These are phyloP conservation scores for Heliocybe sulcata DNA, from an alignment of 1,284 basidiomycete genomes.

Conservation along the genomic window DNA sequence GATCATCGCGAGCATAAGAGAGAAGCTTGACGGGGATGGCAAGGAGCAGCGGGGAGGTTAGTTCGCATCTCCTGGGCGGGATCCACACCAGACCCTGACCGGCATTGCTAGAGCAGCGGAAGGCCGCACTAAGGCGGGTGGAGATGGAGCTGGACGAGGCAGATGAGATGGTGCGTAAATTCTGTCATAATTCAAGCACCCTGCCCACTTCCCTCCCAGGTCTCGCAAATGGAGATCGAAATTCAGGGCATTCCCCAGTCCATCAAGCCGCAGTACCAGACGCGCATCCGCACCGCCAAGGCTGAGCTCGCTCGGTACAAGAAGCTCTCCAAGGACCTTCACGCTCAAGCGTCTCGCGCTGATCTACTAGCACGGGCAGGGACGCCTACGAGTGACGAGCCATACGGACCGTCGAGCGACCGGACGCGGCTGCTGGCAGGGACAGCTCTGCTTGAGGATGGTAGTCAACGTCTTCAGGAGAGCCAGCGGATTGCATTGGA, in stretches of 20 bases:
- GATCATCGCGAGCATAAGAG: slow-evolving; percentile 58
- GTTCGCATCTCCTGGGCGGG: slow-evolving; percentile 11
- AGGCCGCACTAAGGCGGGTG: slow-evolving; percentile 76
- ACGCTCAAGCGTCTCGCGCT: slow-evolving; percentile 48
- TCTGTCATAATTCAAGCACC: slow-evolving; percentile 7
- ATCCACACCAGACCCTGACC: not conserved
- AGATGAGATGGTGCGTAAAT: slow-evolving; percentile 80
- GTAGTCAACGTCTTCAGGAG: slow-evolving; percentile 78
- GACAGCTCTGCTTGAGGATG: slow-evolving; percentile 70
- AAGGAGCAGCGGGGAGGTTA: slow-evolving; percentile 48
- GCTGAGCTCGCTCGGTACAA: slow-evolving; percentile 70
- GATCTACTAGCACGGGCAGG: slow-evolving; percentile 48
- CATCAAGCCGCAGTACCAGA: slow-evolving; percentile 67
- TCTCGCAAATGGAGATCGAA: slow-evolving; percentile 99
- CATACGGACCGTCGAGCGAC: slow-evolving; percentile 61
- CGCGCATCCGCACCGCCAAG: slow-evolving; percentile 69
- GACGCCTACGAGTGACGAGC: slow-evolving; percentile 67
- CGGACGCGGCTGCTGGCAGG: slow-evolving; percentile 76
- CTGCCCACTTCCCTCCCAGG: slow-evolving; percentile 33
- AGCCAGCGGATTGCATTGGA: slow-evolving; percentile 92
- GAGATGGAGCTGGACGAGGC: slow-evolving; percentile 98
- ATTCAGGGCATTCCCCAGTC: slow-evolving; percentile 93
- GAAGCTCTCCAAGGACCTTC: slow-evolving; percentile 65
- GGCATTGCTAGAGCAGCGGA: slow-evolving; percentile 68
- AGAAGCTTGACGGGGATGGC: slow-evolving; percentile 59